Percentiles rank a stretch among this genome's conserved stretches.
Evolutionary conservation across 257 asterid species (phyloP).

Genomic region (Apocynum venetum): DNA sequence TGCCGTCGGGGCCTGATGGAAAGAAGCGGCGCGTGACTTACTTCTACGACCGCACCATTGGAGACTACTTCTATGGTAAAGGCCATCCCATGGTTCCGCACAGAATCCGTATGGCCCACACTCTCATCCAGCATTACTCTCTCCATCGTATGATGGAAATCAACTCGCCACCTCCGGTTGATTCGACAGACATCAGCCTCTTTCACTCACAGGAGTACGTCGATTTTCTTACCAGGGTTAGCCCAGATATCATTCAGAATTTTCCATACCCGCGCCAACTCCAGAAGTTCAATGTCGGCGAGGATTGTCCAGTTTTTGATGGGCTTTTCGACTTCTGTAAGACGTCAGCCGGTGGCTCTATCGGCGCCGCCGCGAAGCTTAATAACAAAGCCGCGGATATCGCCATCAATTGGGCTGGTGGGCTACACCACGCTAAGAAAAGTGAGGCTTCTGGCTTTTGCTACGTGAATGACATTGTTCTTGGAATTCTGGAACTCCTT

Average conservation of each 20-base stretch:
- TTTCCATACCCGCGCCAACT: slow-evolving; percentile 37
- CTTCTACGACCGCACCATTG: slow-evolving; percentile 71
- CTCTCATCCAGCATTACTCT: slow-evolving; percentile 51
- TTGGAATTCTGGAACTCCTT: slow-evolving; percentile 75
- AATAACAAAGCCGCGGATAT: slow-evolving; percentile 68
- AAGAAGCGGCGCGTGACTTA: slow-evolving; percentile 65
- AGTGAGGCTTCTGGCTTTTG: slow-evolving; percentile 75
- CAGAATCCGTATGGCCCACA: slow-evolving; percentile 77
- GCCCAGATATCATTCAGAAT: slow-evolving; percentile 46
- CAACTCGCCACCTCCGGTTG: slow-evolving; percentile 54
- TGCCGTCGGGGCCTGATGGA: slow-evolving; percentile 63
- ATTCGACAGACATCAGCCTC: slow-evolving; percentile 36
- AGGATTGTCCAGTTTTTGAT: slow-evolving; percentile 61
- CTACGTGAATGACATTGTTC: slow-evolving; percentile 75
- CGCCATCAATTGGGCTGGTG: slow-evolving; percentile 91
- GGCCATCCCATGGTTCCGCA: slow-evolving; percentile 86
- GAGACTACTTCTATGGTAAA: slow-evolving; percentile 65
- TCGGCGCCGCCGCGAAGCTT: slow-evolving; percentile 79
- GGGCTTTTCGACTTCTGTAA: slow-evolving; percentile 65
- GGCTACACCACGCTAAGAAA: slow-evolving; percentile 81
- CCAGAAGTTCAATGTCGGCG: slow-evolving; percentile 60
- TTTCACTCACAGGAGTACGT: slow-evolving; percentile 72
- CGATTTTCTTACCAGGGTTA: slow-evolving; percentile 49
- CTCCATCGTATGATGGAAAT: slow-evolving; percentile 71
- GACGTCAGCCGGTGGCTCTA: slow-evolving; percentile 76